phyloP scores from a whole-genome alignment of 164 flowering plant species.

The Sedum album region DNA sequence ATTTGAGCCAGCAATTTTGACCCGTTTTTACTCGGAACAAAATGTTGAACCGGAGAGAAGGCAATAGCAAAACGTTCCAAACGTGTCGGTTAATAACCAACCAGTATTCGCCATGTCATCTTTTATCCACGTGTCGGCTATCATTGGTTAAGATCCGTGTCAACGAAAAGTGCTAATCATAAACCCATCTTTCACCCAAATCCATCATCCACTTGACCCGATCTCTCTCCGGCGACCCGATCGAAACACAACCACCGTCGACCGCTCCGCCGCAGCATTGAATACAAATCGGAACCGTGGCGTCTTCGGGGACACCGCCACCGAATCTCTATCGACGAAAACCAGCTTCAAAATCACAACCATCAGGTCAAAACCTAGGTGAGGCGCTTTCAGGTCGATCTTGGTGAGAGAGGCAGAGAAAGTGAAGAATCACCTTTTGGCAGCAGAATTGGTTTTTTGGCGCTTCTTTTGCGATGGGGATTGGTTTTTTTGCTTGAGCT shows the following conservation, averaged over 20 bases:
- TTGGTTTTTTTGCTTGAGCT: conserved; percentile 60
- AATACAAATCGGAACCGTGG: conserved; percentile 34
- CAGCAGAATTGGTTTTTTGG: conserved; percentile 79
- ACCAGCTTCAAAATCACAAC: conserved; percentile 16
- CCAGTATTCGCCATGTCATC: background rate
- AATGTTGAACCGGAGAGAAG: too few species aligned
- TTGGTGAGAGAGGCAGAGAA: conserved; percentile 33
- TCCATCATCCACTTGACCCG: background rate
- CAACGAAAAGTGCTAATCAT: background rate
- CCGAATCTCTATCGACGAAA: conserved; percentile 34
- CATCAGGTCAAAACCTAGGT: conserved; percentile 19
- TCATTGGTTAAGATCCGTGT: background rate
- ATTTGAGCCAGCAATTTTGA: too few species aligned
- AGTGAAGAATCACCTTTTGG: conserved; percentile 56
- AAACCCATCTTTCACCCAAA: background rate
- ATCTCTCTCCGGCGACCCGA: background rate
- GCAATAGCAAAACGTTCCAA: too few species aligned
- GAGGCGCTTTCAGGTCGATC: conserved; percentile 31
- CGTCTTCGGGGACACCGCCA: conserved; percentile 36
- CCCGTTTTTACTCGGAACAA: too few species aligned
- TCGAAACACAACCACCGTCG: background rate
- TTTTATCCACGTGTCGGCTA: background rate
- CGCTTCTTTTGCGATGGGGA: conserved; percentile 60
- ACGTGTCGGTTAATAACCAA: background rate
- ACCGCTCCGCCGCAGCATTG: background rate